Evolutionary conservation across 2,329 filamentous ascomycete species (phyloP), one percentile per base, ranked within the genome.

Genomic region (Scedosporium boydii): DNA sequence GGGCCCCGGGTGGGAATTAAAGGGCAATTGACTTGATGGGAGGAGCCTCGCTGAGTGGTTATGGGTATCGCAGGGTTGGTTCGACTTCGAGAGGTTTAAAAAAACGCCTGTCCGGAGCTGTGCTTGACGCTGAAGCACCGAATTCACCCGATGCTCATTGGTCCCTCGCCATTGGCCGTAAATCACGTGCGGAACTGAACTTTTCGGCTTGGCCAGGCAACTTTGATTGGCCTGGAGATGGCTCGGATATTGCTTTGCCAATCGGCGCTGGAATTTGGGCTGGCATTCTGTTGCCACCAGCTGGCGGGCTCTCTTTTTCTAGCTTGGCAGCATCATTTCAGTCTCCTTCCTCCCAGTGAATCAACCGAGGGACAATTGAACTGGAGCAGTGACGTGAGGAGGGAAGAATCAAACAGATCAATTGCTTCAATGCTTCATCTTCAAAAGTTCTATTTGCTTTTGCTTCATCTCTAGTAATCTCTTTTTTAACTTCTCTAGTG

Each of bases 71-170:
- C 46, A 56, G 48, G 34, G 55, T 34, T 18, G 27, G 27, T 21
- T 61, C 59, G 48, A 61, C 59, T 61, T 55, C 59, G 59, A 55
- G 59, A 56, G 46, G 46, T 61, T 55, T 61, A 61, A 61, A 61
- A 60, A 60, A 61, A 61, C 59, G 59, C 44, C 44, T 51, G 44
- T 34, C 59, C 59, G 59, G 59, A 60, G 59, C 59, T 60, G 59
- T 44, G 59, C 26, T 60, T 60, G 59, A 60, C 38, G 59, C 59
- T 60, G 63, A 62, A 65, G 65, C 62, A 63, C 64, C 62, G 65
- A 66, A 65, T 65, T 66, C 63, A 60, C 65, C 65, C 65, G 64
- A 65, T 61, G 44, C 65, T 66, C 60, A 66, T 66, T 66, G 65
- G 65, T 51, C 21, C 27, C n/a, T 38, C 23, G 48, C 59, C 29